These are phyloP conservation scores for Candida parachauliodes DNA, from an alignment of 805 yeast genomes.

Conservation along the genomic window DNA sequence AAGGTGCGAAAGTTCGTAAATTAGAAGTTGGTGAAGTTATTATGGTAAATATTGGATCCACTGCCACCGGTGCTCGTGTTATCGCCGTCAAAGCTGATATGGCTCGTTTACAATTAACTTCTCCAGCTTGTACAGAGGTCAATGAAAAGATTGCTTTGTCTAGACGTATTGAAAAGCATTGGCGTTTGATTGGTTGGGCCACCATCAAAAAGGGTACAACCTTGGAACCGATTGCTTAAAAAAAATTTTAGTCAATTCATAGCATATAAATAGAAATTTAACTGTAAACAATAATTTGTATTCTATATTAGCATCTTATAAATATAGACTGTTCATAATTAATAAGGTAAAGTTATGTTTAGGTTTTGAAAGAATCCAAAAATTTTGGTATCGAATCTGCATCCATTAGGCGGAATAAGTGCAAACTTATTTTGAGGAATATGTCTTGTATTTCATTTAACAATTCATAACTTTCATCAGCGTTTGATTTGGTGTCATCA, in stretches of 20 bases:
- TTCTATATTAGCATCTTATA: too few species aligned
- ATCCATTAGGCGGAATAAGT: conserved; percentile 60
- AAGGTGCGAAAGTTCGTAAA: conserved; percentile 90
- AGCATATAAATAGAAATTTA: too few species aligned
- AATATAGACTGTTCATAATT: conserved; percentile 3
- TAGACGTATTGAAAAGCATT: conserved; percentile 98
- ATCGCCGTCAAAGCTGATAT: conserved; percentile 97
- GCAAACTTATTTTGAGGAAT: conserved; percentile 41
- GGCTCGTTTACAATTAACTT: conserved; percentile 95
- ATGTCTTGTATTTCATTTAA: conserved; percentile 11
- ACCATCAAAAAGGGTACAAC: conserved; percentile 92
- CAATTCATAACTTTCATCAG: too few species aligned
- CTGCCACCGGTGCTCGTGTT: conserved; percentile 99
- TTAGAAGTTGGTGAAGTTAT: conserved; percentile 91
- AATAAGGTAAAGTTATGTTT: too few species aligned
- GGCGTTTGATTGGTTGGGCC: conserved; percentile 99
- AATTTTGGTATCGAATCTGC: conserved; percentile 74
- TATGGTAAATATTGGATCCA: conserved; percentile 99
- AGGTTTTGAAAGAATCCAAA: conserved; percentile 3
- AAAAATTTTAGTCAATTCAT: too few species aligned
- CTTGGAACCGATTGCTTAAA: conserved; percentile 65
- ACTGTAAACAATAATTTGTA: too few species aligned
- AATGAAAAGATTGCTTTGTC: conserved; percentile 98
- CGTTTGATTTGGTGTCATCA: not conserved
- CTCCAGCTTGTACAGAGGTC: conserved; percentile 98